Evolutionary conservation across 2,329 filamentous ascomycete species (phyloP).

Genomic region (Zasmidium cellare): DNA sequence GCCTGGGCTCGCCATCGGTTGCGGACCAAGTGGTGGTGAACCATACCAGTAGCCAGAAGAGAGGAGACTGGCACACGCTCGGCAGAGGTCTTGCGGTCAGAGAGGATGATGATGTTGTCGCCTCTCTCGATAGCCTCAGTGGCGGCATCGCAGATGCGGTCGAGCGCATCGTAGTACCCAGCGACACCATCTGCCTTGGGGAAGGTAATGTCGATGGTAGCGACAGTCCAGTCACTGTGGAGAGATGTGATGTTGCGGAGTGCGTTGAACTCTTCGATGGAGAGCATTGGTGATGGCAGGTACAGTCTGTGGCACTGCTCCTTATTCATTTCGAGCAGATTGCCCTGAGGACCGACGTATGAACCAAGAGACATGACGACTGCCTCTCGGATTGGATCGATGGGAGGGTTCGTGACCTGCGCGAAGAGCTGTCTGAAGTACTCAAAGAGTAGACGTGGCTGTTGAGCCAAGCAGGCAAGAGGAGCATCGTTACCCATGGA

Average conservation of each 20-base stretch:
- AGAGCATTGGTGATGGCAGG: conserved; percentile 84
- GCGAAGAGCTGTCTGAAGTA: conserved; percentile 98
- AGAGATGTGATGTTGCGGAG: conserved; percentile 73
- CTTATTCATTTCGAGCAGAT: conserved; percentile 88
- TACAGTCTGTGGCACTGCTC: conserved; percentile 84
- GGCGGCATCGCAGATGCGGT: conserved; percentile 81
- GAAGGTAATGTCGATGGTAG: conserved; percentile 90
- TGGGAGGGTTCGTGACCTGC: conserved; percentile 96
- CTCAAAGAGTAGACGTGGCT: conserved; percentile 85
- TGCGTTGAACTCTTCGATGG: conserved; percentile 86
- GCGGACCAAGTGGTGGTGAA: conserved; percentile 91
- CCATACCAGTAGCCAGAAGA: conserved; percentile 84
- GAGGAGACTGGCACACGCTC: conserved; percentile 84
- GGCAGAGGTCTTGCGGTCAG: conserved; percentile 79
- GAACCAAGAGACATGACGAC: conserved; percentile 98
- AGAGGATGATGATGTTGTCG: conserved; percentile 84
- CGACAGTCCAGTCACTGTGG: conserved; percentile 81
- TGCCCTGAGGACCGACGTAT: conserved; percentile 94
- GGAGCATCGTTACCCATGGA: conserved; percentile 98
- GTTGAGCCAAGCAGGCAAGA: conserved; percentile 84
- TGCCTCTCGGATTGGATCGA: conserved; percentile 94
- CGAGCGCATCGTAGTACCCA: conserved; percentile 84
- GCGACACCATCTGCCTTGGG: conserved; percentile 78
- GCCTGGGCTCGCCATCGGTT: conserved; percentile 94
- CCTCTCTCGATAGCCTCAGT: conserved; percentile 80